phyloP scores from a whole-genome alignment of 2,329 filamentous ascomycete species.

The Aspergillus proliferans region DNA sequence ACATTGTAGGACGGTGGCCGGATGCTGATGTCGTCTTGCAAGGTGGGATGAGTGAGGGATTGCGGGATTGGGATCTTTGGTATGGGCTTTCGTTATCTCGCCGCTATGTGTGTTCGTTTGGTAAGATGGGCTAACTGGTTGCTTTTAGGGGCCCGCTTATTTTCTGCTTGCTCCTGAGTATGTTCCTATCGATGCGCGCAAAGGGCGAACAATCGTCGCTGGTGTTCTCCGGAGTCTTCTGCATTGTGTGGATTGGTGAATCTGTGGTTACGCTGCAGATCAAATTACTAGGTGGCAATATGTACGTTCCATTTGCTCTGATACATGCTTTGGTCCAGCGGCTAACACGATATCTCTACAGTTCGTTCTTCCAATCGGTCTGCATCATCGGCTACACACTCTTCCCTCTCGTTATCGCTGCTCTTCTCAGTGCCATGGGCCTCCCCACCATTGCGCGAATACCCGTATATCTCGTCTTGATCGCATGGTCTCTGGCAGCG shows the following conservation, averaged over 20 bases:
- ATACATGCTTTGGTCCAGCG: neutral
- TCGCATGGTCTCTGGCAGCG: constrained; percentile 88
- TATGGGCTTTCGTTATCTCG: constrained; percentile 26
- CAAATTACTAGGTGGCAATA: constrained; percentile 90
- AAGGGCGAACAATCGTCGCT: constrained; percentile 72
- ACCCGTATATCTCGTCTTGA: constrained; percentile 81
- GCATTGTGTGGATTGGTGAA: constrained; percentile 94
- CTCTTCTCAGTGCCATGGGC: constrained; percentile 75
- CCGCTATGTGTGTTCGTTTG: neutral
- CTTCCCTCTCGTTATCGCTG: constrained; percentile 91
- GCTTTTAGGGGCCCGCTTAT: constrained; percentile 73
- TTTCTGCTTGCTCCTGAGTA: constrained; percentile 82
- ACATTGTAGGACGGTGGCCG: constrained; percentile 58
- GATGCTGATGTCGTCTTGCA: constrained; percentile 61
- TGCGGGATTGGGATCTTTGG: constrained; percentile 97
- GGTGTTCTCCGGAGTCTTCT: constrained; percentile 94
- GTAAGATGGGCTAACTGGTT: constrained; percentile 2
- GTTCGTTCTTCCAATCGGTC: constrained; percentile 94
- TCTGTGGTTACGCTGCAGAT: constrained; percentile 97
- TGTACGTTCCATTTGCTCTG: constrained; percentile 57
- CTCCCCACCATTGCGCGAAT: constrained; percentile 76
- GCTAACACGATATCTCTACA: constrained; percentile 34
- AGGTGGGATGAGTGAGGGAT: constrained; percentile 74
- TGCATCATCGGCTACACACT: constrained; percentile 98
- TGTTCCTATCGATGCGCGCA: constrained; percentile 80